A percentile compares a stretch with the other conserved stretches of the same genome.
These are phyloP conservation scores for Leptomonas pyrrhocoris DNA, from an alignment of 208 protist species.

Conservation along the genomic window DNA sequence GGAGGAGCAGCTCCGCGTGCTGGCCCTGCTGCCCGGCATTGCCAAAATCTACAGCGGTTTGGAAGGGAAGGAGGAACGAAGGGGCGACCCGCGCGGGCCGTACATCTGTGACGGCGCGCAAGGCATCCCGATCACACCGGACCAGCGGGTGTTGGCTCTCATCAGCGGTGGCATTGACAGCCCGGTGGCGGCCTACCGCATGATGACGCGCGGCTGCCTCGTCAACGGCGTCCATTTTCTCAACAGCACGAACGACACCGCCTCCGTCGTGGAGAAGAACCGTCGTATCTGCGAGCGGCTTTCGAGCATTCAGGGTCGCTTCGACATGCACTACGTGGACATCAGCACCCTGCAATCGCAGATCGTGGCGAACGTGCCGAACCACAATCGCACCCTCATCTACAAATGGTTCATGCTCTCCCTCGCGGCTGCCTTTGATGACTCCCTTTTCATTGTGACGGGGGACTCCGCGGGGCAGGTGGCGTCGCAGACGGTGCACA, in stretches of 20 bases:
- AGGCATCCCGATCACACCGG: slow-evolving; percentile 68
- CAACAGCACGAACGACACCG: slow-evolving; percentile 86
- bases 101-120: slow-evolving; percentile 61
- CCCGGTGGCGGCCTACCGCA: slow-evolving; percentile 84
- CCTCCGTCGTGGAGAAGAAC: slow-evolving; percentile 79
- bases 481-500: slow-evolving; percentile 83
- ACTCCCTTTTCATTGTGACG: slow-evolving; percentile 64
- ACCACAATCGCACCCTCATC: slow-evolving; percentile 82
- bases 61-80: slow-evolving; percentile 25
- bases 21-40: slow-evolving; percentile 72
- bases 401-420: slow-evolving; percentile 91
- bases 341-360: slow-evolving; percentile 82
- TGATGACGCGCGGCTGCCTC: slow-evolving; percentile 84
- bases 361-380: slow-evolving; percentile 79
- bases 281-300: slow-evolving; percentile 68
- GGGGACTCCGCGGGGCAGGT: slow-evolving; percentile 85
- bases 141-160: slow-evolving; percentile 65
- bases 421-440: slow-evolving; percentile 62
- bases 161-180: slow-evolving; percentile 88
- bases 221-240: slow-evolving; percentile 82
- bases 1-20: slow-evolving; percentile 54
- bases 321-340: slow-evolving; percentile 85
- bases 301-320: slow-evolving; percentile 67
- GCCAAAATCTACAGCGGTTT: slow-evolving; percentile 67
- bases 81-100: slow-evolving; percentile 66